Percentiles rank a stretch among this genome's conserved stretches.
These are phyloP conservation scores for Colletotrichum phormii DNA, from an alignment of 2,329 filamentous ascomycete genomes.

Conservation along the genomic window DNA sequence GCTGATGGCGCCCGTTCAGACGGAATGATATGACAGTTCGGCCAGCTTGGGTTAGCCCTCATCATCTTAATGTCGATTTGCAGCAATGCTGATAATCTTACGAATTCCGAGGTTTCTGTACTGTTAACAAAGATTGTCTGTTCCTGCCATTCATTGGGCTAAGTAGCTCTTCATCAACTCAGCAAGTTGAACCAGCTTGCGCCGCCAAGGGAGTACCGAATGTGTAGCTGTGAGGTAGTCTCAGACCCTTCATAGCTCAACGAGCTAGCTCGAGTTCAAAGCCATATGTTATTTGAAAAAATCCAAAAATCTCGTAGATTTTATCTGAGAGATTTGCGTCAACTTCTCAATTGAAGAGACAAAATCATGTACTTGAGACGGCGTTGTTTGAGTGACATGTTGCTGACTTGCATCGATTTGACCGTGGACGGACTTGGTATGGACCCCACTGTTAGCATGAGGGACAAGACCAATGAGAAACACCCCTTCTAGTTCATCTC, in stretches of 20 bases:
- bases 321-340: too few species aligned
- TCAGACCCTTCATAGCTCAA: too few species aligned
- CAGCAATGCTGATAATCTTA: neutral
- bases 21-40: neutral
- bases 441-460: slow-evolving; percentile 13
- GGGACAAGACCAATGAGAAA: neutral
- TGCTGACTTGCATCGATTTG: neutral
- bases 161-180: neutral
- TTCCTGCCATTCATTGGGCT: neutral
- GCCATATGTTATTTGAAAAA: too few species aligned
- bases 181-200: neutral
- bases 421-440: neutral
- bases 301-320: too few species aligned
- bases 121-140: neutral
- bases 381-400: neutral
- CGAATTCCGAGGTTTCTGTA: neutral
- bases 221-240: neutral
- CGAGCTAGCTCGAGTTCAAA: too few species aligned
- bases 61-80: neutral
- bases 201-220: neutral
- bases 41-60: neutral
- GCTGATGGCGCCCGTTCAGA: neutral
- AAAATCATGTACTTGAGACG: neutral
- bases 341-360: neutral
- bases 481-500: neutral